Base-by-base conservation (phyloP, 441 rosid species). In the Biscutella laevigata region DNA sequence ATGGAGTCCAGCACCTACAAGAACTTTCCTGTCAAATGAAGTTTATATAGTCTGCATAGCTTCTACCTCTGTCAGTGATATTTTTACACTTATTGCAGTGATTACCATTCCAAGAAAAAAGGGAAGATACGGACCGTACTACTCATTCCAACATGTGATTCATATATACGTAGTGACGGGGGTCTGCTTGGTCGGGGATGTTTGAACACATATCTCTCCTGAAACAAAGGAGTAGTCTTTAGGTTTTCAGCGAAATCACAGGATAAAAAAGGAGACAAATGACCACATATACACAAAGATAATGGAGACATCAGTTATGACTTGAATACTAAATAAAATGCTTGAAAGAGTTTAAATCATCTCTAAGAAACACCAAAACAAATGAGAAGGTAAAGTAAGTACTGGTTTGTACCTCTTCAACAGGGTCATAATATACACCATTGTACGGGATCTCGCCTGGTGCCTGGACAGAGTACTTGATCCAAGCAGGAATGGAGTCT, bases 401-500 rank as follows among this genome's bases (percentile, higher is more conserved):
- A 32, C 7, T 45, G 27, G 26, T 30, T 25, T 46, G 22, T 74
- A 88, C 99, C 95, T 88, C 92, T 66, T 77, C 80, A 14, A 88
- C 86, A 33, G 96, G 96, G 71, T 92, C 99, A 57, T 92, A 92
- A 79, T 88, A 92, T 59, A 92, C 78, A 52, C 99, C 99, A 70
- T 76, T 74, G 72, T 81, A 92, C 35, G 99, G 94, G 57, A 92
- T 86, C 75, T 86, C 99, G 54, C 94, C 94, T 0, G 92, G 94
- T 55, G 86, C 72, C 68, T 92, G 99, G 43, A 92, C 94, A 66
- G 95, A 80, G 71, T 79, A 92, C 73, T 84, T 88, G 57, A 92
- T 88, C 99, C 99, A 92, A 65, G 99, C 99, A 61, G 99, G 99
- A 77, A 92, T 86, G 34, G 99, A 88, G 64, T 88, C 96, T 71